These are phyloP conservation scores for Xylariales sp. DNA, from an alignment of 2,329 filamentous ascomycete genomes.

Conservation along the genomic window DNA sequence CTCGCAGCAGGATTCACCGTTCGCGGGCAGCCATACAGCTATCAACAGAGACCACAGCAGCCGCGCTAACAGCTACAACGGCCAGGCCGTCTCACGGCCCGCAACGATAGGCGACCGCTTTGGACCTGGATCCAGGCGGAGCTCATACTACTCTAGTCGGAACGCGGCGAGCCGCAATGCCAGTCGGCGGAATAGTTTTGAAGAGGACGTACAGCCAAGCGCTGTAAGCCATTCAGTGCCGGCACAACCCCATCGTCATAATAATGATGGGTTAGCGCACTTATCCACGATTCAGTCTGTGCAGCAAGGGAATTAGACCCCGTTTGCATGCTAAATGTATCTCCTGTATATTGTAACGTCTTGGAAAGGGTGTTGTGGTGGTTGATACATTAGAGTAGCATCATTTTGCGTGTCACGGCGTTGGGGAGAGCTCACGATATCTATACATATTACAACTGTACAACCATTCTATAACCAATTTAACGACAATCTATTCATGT, in stretches of 20 bases:
- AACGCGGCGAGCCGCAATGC: slow-evolving; percentile 9
- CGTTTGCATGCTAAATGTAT: background rate
- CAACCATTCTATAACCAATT: too few species aligned
- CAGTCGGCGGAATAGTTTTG: slow-evolving; percentile 7
- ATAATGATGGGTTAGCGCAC: slow-evolving; percentile 2
- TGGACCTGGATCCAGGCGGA: slow-evolving; percentile 7
- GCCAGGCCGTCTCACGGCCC: too few species aligned
- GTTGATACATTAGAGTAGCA: too few species aligned
- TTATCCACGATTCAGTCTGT: slow-evolving; percentile 6
- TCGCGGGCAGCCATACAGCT: background rate
- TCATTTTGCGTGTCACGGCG: too few species aligned
- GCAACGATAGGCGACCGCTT: slow-evolving; percentile 9
- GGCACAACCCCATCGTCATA: background rate
- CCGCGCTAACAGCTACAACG: slow-evolving; percentile 2
- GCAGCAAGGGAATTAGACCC: slow-evolving; percentile 4
- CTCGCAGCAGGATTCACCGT: background rate
- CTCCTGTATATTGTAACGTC: too few species aligned
- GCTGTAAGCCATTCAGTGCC: too few species aligned
- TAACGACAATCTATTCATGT: too few species aligned
- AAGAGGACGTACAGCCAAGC: background rate
- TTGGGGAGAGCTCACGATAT: too few species aligned
- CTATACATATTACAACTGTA: too few species aligned
- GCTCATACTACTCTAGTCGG: slow-evolving; percentile 9
- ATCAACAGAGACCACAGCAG: slow-evolving; percentile 1
- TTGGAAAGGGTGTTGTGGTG: too few species aligned